Base-by-base conservation (phyloP, 768 basidiomycete species). In the Rhodotorula toruloides region DNA sequence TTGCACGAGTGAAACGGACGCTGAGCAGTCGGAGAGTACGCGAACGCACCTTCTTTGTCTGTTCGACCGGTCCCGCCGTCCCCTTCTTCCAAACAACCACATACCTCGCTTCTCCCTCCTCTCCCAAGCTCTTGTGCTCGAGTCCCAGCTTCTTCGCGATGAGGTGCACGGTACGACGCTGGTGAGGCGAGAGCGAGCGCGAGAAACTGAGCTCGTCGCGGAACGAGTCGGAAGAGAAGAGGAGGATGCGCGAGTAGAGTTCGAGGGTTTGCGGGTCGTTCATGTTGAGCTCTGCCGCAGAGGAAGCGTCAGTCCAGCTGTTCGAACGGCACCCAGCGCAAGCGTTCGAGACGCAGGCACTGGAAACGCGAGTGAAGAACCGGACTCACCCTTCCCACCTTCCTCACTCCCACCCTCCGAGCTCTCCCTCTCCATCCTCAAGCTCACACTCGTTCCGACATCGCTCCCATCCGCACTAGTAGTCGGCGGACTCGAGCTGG, bases 201-300 rank as follows among this genome's bases (percentile, higher is more conserved):
- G 93, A 92, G 78, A 98, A 98, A 9, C 93, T 92, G 60, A 98
- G 85, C 77, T 98, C 93, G 74, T 98, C 93, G 42, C 94, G 84
- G 90, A 98, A 92, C 73, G 84, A 85, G 77, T 98, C 93, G 73
- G 96, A 92, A 81, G 94, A 97, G 86, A 99, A 99, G 44, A 98
- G 82, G 44, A 98, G 80, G 70, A 97, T 89, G 72, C 92, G 84
- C 54, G 96, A 97, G 77, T 98, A 98, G 72, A 99, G 96, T 78
- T 98, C 94, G 72, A 99, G 81, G 14, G 92, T 94, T 34, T 88
- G 86, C 7, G 94, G 88, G 77, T 99, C 96, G 74, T 98, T 98
- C 73, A 98, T 81, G 77, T 99, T 94, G 63, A 99, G 83, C 78
- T 96, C 91, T 63, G 79, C 17, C n/a, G n/a, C 29, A 8, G 48